Base-by-base conservation (phyloP, 176 grass and related monocot genomes). In the Aegilops tauschii region DNA sequence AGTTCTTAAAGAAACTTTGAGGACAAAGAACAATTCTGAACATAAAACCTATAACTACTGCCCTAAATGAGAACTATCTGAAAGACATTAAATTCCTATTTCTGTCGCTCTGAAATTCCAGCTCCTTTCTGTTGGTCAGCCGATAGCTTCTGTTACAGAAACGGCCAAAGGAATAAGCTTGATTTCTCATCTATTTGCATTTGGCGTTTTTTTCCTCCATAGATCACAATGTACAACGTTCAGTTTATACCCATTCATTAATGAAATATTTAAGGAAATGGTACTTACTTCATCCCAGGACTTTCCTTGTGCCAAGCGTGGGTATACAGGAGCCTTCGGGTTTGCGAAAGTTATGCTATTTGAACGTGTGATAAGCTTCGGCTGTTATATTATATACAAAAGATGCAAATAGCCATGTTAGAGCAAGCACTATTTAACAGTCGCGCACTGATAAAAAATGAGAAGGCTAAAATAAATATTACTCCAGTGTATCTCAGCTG, bases 251-350 rank as follows among this genome's bases (percentile, higher is more conserved):
- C 68, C 81, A 84, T 85, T 89, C 81, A 82, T 4, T 29, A 29
- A 77, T 16, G 21, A 18, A 49, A 69, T 80, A 69, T 28, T 79
- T 82, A 69, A 17, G 68, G 66, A 88, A 82, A 47, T 28, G 73
- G 44, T 35, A 86, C 91, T 93, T 79, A 98, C 96, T 83, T 92
- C 90, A 91, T 98, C 86, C 96, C 92, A 95, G 68, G 81, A 91
- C 86, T 94, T 98, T 75, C 96, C 93, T 84, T 94, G 93, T 4
- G 96, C 96, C 64, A 95, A 65, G 29, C 92, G 88, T 66, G 93
- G 96, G 83, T 94, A 95, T 14, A 95, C 91, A n/a, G 93, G 96
- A 61, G 93, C 92, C 69, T 98, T 98, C 75, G 96, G 96, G 68
- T 95, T 91, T 56, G 80, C 54, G 88, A 98, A 98, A 82, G 86